Percentiles rank a stretch among this genome's conserved stretches.
Conservation (phyloP, 1,284 basidiomycete species). For the Apiotrichum gamsii region DNA sequence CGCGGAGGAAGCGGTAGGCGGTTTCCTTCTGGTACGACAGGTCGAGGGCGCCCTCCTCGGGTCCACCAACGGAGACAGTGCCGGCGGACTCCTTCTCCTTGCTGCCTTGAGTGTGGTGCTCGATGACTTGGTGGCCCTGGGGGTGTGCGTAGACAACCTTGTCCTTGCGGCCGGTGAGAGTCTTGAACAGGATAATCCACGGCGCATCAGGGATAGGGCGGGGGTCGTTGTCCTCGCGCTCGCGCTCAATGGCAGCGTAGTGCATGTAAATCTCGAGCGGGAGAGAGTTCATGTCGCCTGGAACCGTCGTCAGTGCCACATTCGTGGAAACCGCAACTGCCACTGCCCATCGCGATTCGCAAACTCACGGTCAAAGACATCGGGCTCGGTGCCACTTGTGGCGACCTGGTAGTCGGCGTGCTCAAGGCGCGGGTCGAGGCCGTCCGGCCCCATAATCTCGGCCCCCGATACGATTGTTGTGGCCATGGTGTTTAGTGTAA, state of each 20-base stretch:
- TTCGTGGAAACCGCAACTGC: too few relatives aligned
- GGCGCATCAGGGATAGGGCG: slow-evolving; percentile 8
- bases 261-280: slow-evolving; percentile 7
- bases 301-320: too few relatives aligned
- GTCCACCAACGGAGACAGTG: background rate
- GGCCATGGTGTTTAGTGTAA: too few relatives aligned
- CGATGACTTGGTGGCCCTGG: background rate
- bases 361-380: slow-evolving; percentile 8
- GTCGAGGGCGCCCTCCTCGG: background rate
- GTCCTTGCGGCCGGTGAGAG: background rate
- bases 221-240: slow-evolving; percentile 3
- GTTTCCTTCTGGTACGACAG: background rate
- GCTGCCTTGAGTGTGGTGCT: background rate
- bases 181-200: slow-evolving; percentile 4
- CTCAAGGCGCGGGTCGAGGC: slow-evolving; percentile 7
- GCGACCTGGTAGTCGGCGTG: slow-evolving; percentile 1
- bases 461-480: too few relatives aligned
- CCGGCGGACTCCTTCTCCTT: background rate
- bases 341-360: too few relatives aligned
- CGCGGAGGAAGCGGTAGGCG: slow-evolving; percentile 2
- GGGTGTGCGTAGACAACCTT: background rate
- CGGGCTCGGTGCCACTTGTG: slow-evolving; percentile 5
- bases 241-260: slow-evolving; percentile 7
- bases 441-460: too few relatives aligned
- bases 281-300: slow-evolving; percentile 1